These are phyloP conservation scores for Meyerozyma guilliermondii DNA, from an alignment of 1,139 yeast species.

Conservation along the genomic window DNA sequence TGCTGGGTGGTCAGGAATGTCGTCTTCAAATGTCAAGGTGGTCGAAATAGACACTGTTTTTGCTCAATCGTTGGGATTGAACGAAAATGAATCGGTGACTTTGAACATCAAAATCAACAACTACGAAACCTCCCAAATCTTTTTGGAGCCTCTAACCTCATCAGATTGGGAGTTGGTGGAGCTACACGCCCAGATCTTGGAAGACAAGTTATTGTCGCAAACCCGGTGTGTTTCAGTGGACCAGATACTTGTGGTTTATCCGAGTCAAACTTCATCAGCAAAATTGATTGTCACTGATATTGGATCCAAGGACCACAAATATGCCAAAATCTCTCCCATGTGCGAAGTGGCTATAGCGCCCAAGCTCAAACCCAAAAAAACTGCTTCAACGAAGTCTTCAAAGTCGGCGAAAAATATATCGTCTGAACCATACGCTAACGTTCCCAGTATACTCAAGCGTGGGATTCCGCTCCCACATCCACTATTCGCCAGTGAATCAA, in stretches of 20 bases:
- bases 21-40: slow-evolving; percentile 24
- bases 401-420: slow-evolving; percentile 21
- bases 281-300: slow-evolving; percentile 59
- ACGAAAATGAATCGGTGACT: slow-evolving; percentile 25
- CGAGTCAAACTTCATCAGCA: slow-evolving; percentile 63
- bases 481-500: slow-evolving; percentile 15
- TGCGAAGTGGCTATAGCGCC: slow-evolving; percentile 87
- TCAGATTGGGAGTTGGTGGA: slow-evolving; percentile 94
- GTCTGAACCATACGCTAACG: slow-evolving; percentile 21
- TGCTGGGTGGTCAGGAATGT: slow-evolving; percentile 85
- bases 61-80: slow-evolving; percentile 45
- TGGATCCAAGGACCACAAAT: slow-evolving; percentile 41
- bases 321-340: slow-evolving; percentile 62
- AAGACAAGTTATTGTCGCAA: slow-evolving; percentile 70
- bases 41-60: slow-evolving; percentile 37
- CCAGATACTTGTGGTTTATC: slow-evolving; percentile 66
- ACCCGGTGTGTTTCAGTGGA: slow-evolving; percentile 66
- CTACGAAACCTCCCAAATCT: slow-evolving; percentile 54
- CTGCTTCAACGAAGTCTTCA: slow-evolving; percentile 27
- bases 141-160: slow-evolving; percentile 70
- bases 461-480: slow-evolving; percentile 55
- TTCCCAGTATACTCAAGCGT: slow-evolving; percentile 44
- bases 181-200: slow-evolving; percentile 72
- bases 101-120: slow-evolving; percentile 41
- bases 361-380: slow-evolving; percentile 43